Percentiles rank a stretch among this genome's conserved stretches.
Evolutionary conservation across 2,329 filamentous ascomycete genomes (phyloP).

Genomic region (Leptographium lundbergii): DNA sequence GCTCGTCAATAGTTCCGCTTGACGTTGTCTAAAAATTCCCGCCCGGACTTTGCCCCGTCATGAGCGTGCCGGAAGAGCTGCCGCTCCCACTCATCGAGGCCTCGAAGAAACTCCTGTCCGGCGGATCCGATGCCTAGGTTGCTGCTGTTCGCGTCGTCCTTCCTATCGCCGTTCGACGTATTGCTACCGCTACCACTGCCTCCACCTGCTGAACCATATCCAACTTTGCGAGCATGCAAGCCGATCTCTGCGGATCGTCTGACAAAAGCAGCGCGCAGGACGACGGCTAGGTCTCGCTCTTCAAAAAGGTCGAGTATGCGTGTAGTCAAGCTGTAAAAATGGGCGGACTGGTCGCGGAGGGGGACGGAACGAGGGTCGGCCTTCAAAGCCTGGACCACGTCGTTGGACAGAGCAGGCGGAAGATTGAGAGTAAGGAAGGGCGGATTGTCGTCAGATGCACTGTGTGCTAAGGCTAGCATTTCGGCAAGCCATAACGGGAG

Average conservation of each 20-base stretch:
- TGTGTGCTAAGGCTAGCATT: conserved; percentile 66
- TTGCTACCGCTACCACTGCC: conserved; percentile 28
- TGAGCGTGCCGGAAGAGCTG: conserved; percentile 61
- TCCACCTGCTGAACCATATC: conserved; percentile 39
- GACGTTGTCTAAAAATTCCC: conserved; percentile 56
- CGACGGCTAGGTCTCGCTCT: conserved; percentile 61
- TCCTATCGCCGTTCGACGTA: conserved; percentile 30
- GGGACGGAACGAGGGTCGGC: conserved; percentile 81
- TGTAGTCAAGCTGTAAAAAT: conserved; percentile 79
- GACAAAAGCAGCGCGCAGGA: conserved; percentile 69
- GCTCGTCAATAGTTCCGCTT: conserved; percentile 25
- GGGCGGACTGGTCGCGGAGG: conserved; percentile 66
- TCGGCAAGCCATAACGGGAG: conserved; percentile 91
- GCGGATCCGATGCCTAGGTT: conserved; percentile 45
- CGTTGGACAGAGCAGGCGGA: conserved; percentile 60
- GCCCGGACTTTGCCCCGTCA: conserved; percentile 57
- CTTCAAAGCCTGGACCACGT: conserved; percentile 79
- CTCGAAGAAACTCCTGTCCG: conserved; percentile 73
- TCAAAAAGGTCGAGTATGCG: conserved; percentile 86
- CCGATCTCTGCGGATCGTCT: conserved; percentile 69
- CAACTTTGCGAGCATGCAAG: conserved; percentile 77
- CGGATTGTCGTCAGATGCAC: conserved; percentile 10
- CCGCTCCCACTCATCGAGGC: conserved; percentile 83
- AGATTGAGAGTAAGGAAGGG: conserved; percentile 69
- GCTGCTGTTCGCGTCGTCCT: conserved; percentile 40